Percentiles rank a stretch among this genome's conserved stretches.
These are phyloP conservation scores for Talaromyces sp. DNA, from an alignment of 2,329 filamentous ascomycete genomes.

Conservation along the genomic window DNA sequence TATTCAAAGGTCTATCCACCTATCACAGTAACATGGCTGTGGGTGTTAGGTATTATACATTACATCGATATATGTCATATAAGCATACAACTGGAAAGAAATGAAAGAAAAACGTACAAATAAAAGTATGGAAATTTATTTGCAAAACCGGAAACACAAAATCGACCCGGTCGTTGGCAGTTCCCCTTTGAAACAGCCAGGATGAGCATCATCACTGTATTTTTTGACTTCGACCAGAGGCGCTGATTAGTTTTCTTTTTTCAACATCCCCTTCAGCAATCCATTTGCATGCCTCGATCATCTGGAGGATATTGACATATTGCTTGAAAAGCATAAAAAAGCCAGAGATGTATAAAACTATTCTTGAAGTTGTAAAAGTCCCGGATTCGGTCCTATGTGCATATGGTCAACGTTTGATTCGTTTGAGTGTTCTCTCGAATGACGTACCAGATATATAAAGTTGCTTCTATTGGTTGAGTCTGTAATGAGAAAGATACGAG, in stretches of 20 bases:
- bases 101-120: neutral
- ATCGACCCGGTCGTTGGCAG: too few species aligned
- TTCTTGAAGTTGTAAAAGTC: conserved; percentile 48
- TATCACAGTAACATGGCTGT: too few species aligned
- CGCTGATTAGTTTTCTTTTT: neutral
- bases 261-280: conserved; percentile 82
- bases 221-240: neutral
- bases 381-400: neutral
- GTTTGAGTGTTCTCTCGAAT: neutral
- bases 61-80: neutral
- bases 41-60: neutral
- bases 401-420: neutral
- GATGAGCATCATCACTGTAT: neutral
- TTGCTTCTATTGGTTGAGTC: conserved; percentile 59
- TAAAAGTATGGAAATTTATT: neutral
- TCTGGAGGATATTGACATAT: conserved; percentile 86
- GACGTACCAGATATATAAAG: conserved; percentile 38
- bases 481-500: conserved; percentile 95
- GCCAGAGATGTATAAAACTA: conserved; percentile 59
- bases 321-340: conserved; percentile 74
- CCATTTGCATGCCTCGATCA: conserved; percentile 88
- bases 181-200: neutral
- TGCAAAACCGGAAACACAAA: too few species aligned
- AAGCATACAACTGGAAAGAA: neutral
- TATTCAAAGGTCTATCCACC: too few species aligned